Evolutionary conservation across 257 asterid genomes (phyloP).

Genomic region (Nemophila menziesii): DNA sequence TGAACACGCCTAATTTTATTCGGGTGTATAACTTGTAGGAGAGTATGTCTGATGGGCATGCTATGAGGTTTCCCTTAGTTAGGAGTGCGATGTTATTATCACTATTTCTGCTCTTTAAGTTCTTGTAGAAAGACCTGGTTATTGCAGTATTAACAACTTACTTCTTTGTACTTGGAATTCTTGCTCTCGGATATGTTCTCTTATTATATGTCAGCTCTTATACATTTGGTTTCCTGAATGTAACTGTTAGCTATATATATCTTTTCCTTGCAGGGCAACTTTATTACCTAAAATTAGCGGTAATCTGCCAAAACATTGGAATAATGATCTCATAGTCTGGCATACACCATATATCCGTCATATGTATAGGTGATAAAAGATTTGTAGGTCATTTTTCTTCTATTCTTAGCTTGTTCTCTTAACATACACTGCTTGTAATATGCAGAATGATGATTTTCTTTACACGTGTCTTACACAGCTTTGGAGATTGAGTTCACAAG

Average conservation of each 20-base stretch:
- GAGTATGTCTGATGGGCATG: conserved; percentile 90
- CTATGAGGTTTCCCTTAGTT: conserved; percentile 88
- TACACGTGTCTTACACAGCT: conserved; percentile 41
- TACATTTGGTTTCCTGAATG: conserved; percentile 8
- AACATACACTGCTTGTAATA: neutral
- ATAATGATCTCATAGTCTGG: conserved; percentile 61
- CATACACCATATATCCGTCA: conserved; percentile 62
- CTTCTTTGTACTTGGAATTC: conserved; percentile 81
- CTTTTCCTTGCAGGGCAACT: conserved; percentile 59
- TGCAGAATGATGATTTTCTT: conserved; percentile 8
- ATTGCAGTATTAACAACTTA: conserved; percentile 87
- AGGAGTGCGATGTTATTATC: conserved; percentile 96
- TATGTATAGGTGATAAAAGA: conserved; percentile 34
- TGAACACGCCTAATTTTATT: conserved; percentile 3
- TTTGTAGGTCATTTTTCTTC: no score
- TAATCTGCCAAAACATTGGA: conserved; percentile 73
- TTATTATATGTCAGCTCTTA: conserved; percentile 14
- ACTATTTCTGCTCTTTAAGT: conserved; percentile 82
- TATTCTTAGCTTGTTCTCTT: neutral
- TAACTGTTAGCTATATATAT: neutral
- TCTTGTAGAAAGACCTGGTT: conserved; percentile 88
- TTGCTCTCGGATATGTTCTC: conserved; percentile 84
- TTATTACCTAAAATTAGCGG: conserved; percentile 60
- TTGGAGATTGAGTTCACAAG: conserved; percentile 81
- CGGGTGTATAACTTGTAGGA: conserved; percentile 40